Percentiles rank a stretch among this genome's conserved stretches.
Evolutionary conservation across 192 early-diverging fungal genomes (phyloP).

Genomic region (Coemansia sp.): DNA sequence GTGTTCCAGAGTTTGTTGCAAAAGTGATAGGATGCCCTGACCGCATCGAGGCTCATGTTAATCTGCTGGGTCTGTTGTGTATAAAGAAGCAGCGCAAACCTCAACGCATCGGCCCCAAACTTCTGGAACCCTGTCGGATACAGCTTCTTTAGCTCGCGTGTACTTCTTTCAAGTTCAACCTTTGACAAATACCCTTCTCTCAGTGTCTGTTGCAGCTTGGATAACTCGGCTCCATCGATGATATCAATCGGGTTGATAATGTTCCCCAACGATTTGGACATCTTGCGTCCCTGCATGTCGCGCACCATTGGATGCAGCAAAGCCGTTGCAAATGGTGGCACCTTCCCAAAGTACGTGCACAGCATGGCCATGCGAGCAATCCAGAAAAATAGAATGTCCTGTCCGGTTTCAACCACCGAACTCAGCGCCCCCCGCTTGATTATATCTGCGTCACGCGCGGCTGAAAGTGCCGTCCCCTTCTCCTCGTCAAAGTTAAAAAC

Average conservation of each 20-base stretch:
- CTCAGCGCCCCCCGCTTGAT: constrained; percentile 54
- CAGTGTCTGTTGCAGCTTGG: constrained; percentile 65
- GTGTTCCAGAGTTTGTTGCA: constrained; percentile 98
- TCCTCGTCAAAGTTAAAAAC: constrained; percentile 54
- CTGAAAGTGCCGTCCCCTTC: constrained; percentile 30
- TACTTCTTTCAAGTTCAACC: constrained; percentile 70
- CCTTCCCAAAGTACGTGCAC: constrained; percentile 74
- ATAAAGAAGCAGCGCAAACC: constrained; percentile 67
- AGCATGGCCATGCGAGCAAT: constrained; percentile 97
- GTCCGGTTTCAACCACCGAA: constrained; percentile 86
- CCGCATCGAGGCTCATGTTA: constrained; percentile 85
- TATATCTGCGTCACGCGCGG: constrained; percentile 4
- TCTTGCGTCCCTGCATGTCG: constrained; percentile 66
- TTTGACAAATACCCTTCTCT: constrained; percentile 71
- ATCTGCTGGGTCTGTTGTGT: constrained; percentile 86
- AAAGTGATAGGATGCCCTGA: constrained; percentile 83
- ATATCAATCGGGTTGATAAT: constrained; percentile 69
- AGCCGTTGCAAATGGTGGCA: constrained; percentile 83
- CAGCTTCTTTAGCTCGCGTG: constrained; percentile 65
- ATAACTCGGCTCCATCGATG: constrained; percentile 63
- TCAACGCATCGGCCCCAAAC: constrained; percentile 87
- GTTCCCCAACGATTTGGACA: constrained; percentile 85
- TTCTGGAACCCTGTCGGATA: constrained; percentile 88
- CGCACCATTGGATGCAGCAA: constrained; percentile 93
- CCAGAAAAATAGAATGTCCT: constrained; percentile 99